These are phyloP conservation scores for Lotus japonicus DNA, from an alignment of 306 rosid genomes.

Conservation along the genomic window DNA sequence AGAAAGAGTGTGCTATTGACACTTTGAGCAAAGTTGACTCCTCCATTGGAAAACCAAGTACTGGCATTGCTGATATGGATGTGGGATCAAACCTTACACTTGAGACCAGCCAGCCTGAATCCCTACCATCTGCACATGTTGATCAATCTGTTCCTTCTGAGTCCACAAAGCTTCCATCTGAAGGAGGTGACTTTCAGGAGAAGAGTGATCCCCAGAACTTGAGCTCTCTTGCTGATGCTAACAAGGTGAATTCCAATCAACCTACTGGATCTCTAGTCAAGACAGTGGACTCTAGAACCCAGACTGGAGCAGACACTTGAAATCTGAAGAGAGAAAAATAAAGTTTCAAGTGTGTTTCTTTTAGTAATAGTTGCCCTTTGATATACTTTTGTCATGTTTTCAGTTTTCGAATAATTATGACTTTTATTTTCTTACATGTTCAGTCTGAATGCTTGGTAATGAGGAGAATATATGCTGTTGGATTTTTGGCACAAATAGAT, in stretches of 20 bases:
- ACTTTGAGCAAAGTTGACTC: constrained; percentile 2
- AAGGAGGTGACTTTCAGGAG: constrained; percentile 14
- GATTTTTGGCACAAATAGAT: background rate
- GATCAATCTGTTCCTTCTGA: constrained; percentile 6
- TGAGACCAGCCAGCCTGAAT: constrained; percentile 9
- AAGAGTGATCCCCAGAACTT: constrained; percentile 16
- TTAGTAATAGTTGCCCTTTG: background rate
- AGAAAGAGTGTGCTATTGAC: constrained; percentile 3
- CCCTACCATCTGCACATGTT: constrained; percentile 9
- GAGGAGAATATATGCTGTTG: no score
- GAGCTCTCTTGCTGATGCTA: constrained; percentile 21
- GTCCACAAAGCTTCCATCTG: background rate
- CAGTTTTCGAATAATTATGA: background rate
- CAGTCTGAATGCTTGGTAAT: no score
- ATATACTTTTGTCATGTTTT: background rate
- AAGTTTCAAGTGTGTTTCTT: background rate
- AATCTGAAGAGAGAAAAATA: no score
- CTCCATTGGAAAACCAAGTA: background rate
- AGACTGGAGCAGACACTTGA: constrained; percentile 12
- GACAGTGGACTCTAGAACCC: background rate
- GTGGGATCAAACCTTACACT: background rate
- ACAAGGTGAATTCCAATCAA: constrained; percentile 18
- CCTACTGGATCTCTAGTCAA: constrained; percentile 26
- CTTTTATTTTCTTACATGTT: background rate
- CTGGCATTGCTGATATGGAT: background rate